Evolutionary conservation across 1,284 basidiomycete species (phyloP), one percentile per base, ranked within the genome.

Genomic region (Apiotrichum gamsii): DNA sequence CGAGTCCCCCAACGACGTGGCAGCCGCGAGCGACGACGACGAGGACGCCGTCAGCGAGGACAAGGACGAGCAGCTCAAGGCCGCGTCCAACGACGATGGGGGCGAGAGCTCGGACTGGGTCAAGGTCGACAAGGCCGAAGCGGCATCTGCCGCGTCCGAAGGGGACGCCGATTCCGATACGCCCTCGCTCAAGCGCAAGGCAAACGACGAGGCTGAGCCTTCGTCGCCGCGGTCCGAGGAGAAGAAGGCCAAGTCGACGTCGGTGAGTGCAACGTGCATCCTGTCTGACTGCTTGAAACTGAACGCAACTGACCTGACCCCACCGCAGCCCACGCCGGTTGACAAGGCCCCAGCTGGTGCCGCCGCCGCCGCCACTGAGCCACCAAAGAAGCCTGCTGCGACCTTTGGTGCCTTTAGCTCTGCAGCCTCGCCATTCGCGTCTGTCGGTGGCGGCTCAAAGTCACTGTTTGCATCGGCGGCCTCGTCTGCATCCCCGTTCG

Each of bases 401-500:
- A 63, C 62, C 4, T 85, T 83, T 56, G 80, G 80, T 57, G 77
- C 82, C 0, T 86, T 84, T 58, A 53, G 59, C 2, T 49, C 60
- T 15, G 51, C 58, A 20, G 46, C 64, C 3, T 58, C 56, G 3
- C 51, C 58, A 2, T 60, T 60, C 42, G 54, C 52, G 4, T 20
- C 52, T 8, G 25, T 30, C 11, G 37, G 39, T 2, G 42, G 54
- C 15, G 39, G 49, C 19, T 44, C 45, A 9, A 45, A 59, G 5
- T 57, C 30, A 10, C 28, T 19, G 19, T 8, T 16, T 13, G 20
- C 52, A 1, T 39, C 78, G 1, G 25, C 25, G 6, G 25, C 8
- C 25, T 6, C 8, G 8, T 64, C 79, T 3, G 55, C 78, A 14
- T 84, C 84, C 4, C 82, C 84, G 1, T 84, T 85, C 60, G 72